Base-by-base conservation (phyloP, 805 yeast genomes). In the Lipomyces chichibuensis region DNA sequence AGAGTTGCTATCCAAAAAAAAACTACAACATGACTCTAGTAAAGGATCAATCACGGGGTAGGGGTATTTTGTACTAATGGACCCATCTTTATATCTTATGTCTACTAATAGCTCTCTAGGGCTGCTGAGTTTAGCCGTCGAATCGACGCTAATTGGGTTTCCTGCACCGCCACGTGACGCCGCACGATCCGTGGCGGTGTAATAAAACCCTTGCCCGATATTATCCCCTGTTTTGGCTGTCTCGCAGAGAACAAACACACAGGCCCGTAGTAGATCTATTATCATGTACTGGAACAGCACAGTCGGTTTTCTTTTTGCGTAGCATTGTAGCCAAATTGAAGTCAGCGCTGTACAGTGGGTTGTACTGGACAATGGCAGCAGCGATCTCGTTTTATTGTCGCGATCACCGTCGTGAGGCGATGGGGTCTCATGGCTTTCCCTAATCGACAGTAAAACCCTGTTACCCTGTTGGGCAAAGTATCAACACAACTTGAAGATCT, bases 151-250 rank as follows among this genome's bases (percentile, higher is more conserved):
- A 35, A 35, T 13, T 37, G 43, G 17, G 43, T 37, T 37, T 43
- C 9, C 23, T 5, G 55, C 55, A 52, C 55, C 55, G 55, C 55
- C 55, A 52, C 55, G 17, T 25, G 33, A 27, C 55, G 55, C 55
- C 55, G 55, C 55, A 52, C 55, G 33, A n/a, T 13, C 33, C 17
- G 33, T 52, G 33, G 33, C 55, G 55, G 55, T 52, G n/a, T 11
- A 17, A 52, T 13, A 6, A n/a, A 43, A 43, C 49, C 49, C 49
- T 43, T 43, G 49, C 49, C 49, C 49, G 49, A 43, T 43, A 43
- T 9, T 9, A 9, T 43, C 49, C 23, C 43, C 43, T 37, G 43
- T 37, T 37, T 37, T 37, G 17, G 32, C 7, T 29, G 7, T 37
- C 43, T 4, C 4, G 17, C 43, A 37, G 43, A 1, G 39, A 9